Evolutionary conservation across 2,329 filamentous ascomycete genomes (phyloP).

Genomic region (Cryphonectria japonica): DNA sequence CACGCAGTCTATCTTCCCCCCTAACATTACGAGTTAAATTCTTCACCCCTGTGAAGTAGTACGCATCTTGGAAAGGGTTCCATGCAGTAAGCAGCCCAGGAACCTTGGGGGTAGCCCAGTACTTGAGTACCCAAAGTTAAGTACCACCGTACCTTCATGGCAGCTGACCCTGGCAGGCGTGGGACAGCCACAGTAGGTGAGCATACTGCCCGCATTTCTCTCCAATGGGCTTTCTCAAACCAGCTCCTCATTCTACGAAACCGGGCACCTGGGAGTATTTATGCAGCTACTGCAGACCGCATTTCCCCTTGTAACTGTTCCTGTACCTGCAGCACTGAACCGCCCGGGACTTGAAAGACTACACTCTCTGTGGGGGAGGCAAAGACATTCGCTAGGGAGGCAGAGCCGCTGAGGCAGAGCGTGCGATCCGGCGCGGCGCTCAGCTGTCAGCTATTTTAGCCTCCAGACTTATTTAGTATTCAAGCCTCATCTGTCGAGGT

Average conservation of each 20-base stretch:
- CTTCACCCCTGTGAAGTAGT: not conserved
- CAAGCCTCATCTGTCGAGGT: not conserved
- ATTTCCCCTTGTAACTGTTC: not conserved
- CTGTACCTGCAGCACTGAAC: not conserved
- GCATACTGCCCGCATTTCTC: not conserved
- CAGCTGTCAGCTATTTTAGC: constrained; percentile 1
- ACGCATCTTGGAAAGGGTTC: not conserved
- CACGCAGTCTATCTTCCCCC: not conserved
- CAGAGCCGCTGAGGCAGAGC: constrained; percentile 3
- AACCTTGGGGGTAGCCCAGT: not conserved
- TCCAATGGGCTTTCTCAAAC: not conserved
- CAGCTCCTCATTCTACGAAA: not conserved
- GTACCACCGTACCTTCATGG: not conserved
- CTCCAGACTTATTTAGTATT: not conserved
- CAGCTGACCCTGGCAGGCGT: not conserved
- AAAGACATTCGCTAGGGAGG: not conserved
- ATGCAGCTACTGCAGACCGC: not conserved
- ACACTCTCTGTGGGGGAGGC: not conserved
- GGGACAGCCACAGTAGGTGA: not conserved
- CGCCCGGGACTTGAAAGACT: not conserved
- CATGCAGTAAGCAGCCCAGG: not conserved
- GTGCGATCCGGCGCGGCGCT: not conserved
- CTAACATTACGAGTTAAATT: no score
- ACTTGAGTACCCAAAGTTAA: not conserved
- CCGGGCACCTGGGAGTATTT: not conserved